Percentiles rank a stretch among this genome's conserved stretches.
Evolutionary conservation across 2,329 filamentous ascomycete species (phyloP).

Genomic region (Mollisia scopiformis): DNA sequence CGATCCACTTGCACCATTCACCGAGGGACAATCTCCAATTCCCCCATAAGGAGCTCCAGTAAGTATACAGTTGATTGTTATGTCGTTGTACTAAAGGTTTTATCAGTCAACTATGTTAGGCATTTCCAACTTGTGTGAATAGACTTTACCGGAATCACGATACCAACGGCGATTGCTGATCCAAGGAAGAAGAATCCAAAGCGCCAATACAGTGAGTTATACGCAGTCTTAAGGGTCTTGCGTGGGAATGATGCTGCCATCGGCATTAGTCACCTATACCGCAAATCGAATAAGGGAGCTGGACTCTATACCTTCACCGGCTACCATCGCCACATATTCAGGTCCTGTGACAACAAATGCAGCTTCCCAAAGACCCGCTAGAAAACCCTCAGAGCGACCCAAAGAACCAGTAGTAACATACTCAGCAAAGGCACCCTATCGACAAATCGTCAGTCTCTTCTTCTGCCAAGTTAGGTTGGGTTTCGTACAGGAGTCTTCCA

Average conservation of each 20-base stretch:
- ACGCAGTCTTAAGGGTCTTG: conserved; percentile 66
- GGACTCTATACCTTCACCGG: conserved; percentile 71
- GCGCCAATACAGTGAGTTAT: conserved; percentile 73
- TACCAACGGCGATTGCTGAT: conserved; percentile 66
- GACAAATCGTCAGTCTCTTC: too few species aligned
- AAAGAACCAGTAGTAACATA: conserved; percentile 54
- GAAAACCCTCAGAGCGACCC: conserved; percentile 62
- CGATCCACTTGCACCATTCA: too few species aligned
- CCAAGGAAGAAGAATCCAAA: conserved; percentile 72
- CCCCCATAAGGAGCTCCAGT: too few species aligned
- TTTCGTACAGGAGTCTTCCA: conserved; percentile 41
- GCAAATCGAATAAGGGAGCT: too few species aligned
- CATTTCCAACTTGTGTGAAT: too few species aligned
- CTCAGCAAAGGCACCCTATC: conserved; percentile 58
- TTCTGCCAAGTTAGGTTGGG: too few species aligned
- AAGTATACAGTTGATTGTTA: conserved; percentile 47
- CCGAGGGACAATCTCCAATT: too few species aligned
- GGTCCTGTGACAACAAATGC: conserved; percentile 67
- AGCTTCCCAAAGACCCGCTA: conserved; percentile 62
- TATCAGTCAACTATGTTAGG: too few species aligned
- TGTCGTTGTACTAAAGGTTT: too few species aligned
- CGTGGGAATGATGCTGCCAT: too few species aligned
- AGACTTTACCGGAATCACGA: too few species aligned
- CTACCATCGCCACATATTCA: conserved; percentile 70
- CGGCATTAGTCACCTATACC: too few species aligned